Base-by-base conservation (phyloP, 768 basidiomycete genomes). In the Goffeauzyma gilvescens region DNA sequence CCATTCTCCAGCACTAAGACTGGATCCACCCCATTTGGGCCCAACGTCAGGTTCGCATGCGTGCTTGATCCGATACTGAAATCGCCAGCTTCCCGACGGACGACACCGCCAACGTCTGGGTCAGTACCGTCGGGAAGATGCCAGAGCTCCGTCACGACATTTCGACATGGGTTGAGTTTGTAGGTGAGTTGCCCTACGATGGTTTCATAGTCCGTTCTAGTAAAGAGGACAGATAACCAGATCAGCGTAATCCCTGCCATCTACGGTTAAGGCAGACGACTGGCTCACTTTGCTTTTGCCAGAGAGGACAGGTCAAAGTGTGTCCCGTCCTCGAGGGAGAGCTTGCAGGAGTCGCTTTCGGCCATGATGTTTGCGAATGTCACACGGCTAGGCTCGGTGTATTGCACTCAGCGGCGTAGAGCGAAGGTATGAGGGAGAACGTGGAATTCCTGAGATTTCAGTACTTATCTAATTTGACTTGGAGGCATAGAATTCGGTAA, bases 31-130 rank as follows among this genome's bases (percentile, higher is more conserved):
- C 23, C 72, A 67, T 41, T 71, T 68, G 48, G 70, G 61, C 38
- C 79, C 48, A 46, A 59, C 54, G 49, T 32, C 37, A 86, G 64
- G 0, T 76, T 80, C 12, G 75, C 75, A 52, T 83, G 85, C 15
- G 40, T 41, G 20, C 21, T 23, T 49, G 34, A 60, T 54, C 60
- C 60, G 12, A 62, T 33, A 2, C 57, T 57, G 48, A 60, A 62
- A 42, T 62, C 60, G 1, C 60, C 60, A 23, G 49, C 43, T 3
- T 35, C 26, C 10, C 50, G 41, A 33, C 46, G 50, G 9, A 55
- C 50, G 42, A 51, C 59, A 9, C 54, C 60, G 10, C 55, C 60
- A 5, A 60, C 57, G 9, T 44, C 47, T 14, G 54, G 55, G 37
- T 53, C 49, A 34, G 58, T 54, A 24, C 57, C 57, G n/a, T n/a